A percentile compares a stretch with the other conserved stretches of the same genome.
These are phyloP conservation scores for Sedum album DNA, from an alignment of 164 flowering plant species.

Conservation along the genomic window DNA sequence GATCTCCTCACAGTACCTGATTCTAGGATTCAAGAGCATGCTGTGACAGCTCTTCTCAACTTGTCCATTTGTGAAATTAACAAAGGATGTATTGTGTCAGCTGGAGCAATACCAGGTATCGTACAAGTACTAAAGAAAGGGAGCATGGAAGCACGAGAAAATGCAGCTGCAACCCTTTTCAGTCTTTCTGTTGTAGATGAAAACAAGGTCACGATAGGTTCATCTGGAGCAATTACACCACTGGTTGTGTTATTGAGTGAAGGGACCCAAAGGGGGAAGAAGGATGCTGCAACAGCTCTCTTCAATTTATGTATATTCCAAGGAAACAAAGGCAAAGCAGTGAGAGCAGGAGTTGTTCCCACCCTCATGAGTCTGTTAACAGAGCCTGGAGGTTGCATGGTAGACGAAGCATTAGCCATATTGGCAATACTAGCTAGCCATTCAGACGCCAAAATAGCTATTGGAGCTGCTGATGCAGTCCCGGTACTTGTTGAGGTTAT, in stretches of 20 bases:
- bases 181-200: conserved; percentile 89
- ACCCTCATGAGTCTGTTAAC: conserved; percentile 64
- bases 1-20: conserved; percentile 62
- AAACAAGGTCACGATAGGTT: conserved; percentile 76
- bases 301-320: conserved; percentile 90
- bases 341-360: conserved; percentile 75
- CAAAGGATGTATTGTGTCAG: conserved; percentile 60
- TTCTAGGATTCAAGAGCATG: conserved; percentile 87
- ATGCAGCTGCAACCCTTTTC: conserved; percentile 94
- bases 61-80: conserved; percentile 91
- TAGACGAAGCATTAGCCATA: conserved; percentile 87
- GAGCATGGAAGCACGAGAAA: conserved; percentile 94
- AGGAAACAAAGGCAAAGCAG: conserved; percentile 88
- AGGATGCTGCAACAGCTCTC: conserved; percentile 99
- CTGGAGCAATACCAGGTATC: conserved; percentile 80
- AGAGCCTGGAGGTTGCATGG: conserved; percentile 77
- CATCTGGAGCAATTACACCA: conserved; percentile 79
- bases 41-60: conserved; percentile 90
- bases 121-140: conserved; percentile 82
- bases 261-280: conserved; percentile 92
- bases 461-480: conserved; percentile 71
- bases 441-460: conserved; percentile 69
- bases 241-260: conserved; percentile 68
- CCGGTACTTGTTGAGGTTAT: conserved; percentile 78
- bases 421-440: conserved; percentile 80